phyloP scores from a whole-genome alignment of 2,329 filamentous ascomycete genomes.

The Cercospora sp. region DNA sequence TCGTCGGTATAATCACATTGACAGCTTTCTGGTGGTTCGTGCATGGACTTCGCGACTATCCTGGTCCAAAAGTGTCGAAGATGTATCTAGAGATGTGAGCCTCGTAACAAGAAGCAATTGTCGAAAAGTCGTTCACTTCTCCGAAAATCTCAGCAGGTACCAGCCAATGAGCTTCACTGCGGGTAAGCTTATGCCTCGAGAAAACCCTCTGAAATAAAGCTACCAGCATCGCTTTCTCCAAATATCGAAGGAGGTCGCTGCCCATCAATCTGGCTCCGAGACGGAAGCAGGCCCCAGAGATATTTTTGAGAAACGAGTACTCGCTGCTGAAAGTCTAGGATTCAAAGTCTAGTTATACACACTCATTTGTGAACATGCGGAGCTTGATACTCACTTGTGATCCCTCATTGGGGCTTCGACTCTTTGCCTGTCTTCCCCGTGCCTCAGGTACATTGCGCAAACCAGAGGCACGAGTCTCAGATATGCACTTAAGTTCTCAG shows the following conservation, averaged over 20 bases:
- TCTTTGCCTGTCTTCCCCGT: neutral
- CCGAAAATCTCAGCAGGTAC: neutral
- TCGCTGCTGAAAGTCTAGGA: neutral
- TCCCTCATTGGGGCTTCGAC: neutral
- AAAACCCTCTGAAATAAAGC: neutral
- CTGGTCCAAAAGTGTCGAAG: constrained; percentile 53
- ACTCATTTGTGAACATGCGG: neutral
- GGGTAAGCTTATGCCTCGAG: neutral
- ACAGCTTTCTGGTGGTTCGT: constrained; percentile 55
- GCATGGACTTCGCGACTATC: constrained; percentile 52
- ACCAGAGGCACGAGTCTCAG: neutral
- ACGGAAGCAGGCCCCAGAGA: neutral
- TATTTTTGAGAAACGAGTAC: neutral
- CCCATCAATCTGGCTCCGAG: neutral
- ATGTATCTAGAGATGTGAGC: constrained; percentile 40
- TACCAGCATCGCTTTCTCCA: neutral
- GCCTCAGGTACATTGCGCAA: neutral
- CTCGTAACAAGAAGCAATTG: neutral
- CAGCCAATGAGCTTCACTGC: neutral
- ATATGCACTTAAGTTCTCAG: neutral
- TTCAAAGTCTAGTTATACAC: neutral
- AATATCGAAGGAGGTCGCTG: neutral
- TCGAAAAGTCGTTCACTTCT: neutral
- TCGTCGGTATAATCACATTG: constrained; percentile 52
- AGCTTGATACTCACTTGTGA: neutral